phyloP scores from a whole-genome alignment of 345 rosid genomes.

The Euphorbia pulcherrima region DNA sequence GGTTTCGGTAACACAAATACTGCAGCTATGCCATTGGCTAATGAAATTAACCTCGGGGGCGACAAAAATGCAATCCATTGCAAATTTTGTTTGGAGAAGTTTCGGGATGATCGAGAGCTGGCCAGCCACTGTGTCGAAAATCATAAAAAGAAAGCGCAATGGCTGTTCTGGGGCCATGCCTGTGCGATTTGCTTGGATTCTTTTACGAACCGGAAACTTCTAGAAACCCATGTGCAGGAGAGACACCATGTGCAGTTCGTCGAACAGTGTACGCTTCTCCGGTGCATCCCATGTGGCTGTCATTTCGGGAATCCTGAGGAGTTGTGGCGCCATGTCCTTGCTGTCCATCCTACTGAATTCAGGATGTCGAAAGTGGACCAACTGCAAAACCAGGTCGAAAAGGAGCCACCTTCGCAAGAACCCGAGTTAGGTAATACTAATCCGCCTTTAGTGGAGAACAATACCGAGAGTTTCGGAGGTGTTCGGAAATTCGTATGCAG shows the following conservation, averaged over 20 bases:
- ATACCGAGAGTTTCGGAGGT: conserved; percentile 42
- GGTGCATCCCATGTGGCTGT: conserved; percentile 82
- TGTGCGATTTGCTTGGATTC: conserved; percentile 97
- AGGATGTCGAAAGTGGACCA: conserved; percentile 40
- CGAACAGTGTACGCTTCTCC: conserved; percentile 96
- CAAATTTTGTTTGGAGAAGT: conserved; percentile 58
- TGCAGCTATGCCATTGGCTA: conserved; percentile 38
- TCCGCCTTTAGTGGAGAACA: conserved; percentile 38
- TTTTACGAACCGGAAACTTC: conserved; percentile 60
- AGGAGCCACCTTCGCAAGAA: conserved; percentile 34
- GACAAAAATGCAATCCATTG: conserved; percentile 48
- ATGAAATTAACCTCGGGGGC: conserved; percentile 33
- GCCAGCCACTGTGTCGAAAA: conserved; percentile 64
- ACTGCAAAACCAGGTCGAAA: conserved; percentile 27
- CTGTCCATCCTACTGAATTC: conserved; percentile 61
- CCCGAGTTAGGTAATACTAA: conserved; percentile 37
- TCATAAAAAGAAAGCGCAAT: conserved; percentile 73
- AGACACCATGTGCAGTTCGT: conserved; percentile 87
- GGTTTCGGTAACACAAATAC: conserved; percentile 51
- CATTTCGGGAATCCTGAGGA: conserved; percentile 87
- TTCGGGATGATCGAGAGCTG: conserved; percentile 50
- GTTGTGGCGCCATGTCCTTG: conserved; percentile 69
- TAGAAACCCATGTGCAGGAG: conserved; percentile 89
- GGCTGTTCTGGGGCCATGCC: conserved; percentile 80
- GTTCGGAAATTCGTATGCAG: conserved; percentile 63